A percentile compares a stretch with the other conserved stretches of the same genome.
Conservation (phyloP, 345 rosid species). For the Rhodamnia argentea region DNA sequence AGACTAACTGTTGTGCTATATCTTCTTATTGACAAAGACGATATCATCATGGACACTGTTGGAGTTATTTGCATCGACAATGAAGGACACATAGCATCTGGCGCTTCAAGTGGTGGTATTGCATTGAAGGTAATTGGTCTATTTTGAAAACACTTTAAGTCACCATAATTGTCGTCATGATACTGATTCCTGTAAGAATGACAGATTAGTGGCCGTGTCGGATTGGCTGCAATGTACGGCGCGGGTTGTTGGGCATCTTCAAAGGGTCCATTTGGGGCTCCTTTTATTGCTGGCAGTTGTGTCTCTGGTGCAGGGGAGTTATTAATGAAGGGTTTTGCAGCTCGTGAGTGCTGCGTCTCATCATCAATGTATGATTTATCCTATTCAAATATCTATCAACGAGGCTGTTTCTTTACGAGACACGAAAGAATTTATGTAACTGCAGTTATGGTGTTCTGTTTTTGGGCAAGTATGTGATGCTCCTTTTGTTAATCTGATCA, state of each 20-base stretch:
- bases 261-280: constrained; percentile 58
- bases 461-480: background rate
- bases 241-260: constrained; percentile 96
- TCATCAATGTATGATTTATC: constrained; percentile 43
- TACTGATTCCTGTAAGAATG: background rate
- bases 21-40: constrained; percentile 23
- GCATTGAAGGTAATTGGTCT: constrained; percentile 61
- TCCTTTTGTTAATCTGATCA: background rate
- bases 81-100: constrained; percentile 77
- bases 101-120: constrained; percentile 93
- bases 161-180: background rate
- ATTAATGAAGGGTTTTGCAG: constrained; percentile 90
- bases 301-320: constrained; percentile 89
- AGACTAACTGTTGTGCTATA: background rate
- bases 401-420: background rate
- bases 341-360: constrained; percentile 79
- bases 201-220: constrained; percentile 91
- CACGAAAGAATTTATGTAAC: background rate
- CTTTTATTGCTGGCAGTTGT: constrained; percentile 72
- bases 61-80: constrained; percentile 87
- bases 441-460: background rate
- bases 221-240: constrained; percentile 87
- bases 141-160: background rate
- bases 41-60: constrained; percentile 73
- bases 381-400: background rate